Evolutionary conservation across 345 rosid species (phyloP).

Genomic region (Eucalyptus brandiana): DNA sequence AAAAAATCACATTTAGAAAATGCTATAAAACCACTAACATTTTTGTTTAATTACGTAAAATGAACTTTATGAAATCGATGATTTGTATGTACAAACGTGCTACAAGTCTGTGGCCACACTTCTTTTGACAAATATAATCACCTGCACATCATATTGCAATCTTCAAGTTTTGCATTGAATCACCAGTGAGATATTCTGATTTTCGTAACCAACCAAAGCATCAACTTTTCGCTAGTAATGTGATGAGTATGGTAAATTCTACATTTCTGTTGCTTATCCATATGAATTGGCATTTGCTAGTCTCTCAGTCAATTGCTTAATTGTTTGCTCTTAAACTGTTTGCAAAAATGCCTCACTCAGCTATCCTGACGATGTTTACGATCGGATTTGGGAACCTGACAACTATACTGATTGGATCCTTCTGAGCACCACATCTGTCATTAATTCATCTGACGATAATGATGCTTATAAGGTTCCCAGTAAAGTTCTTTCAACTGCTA

Average conservation of each 20-base stretch:
- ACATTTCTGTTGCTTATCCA: background rate
- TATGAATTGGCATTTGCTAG: background rate
- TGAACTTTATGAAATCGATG: no score
- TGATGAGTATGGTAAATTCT: background rate
- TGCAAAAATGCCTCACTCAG: background rate
- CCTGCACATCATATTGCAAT: no score
- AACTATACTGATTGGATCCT: rapidly evolving
- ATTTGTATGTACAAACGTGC: no score
- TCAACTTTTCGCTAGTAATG: background rate
- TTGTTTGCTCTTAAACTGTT: background rate
- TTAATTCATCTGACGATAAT: background rate
- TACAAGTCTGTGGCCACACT: no score
- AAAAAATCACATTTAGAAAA: no score
- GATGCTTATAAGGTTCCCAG: background rate
- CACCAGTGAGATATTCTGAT: no score
- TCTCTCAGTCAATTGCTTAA: background rate
- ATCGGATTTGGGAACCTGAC: rapidly evolving
- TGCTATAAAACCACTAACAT: no score
- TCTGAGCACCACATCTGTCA: background rate
- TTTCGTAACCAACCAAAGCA: background rate
- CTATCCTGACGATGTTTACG: background rate
- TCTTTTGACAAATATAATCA: no score
- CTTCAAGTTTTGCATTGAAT: no score
- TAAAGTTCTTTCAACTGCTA: background rate
- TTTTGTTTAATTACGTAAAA: no score